Conservation (phyloP, 2,329 filamentous ascomycete genomes). For the Verticillium alfalfae region DNA sequence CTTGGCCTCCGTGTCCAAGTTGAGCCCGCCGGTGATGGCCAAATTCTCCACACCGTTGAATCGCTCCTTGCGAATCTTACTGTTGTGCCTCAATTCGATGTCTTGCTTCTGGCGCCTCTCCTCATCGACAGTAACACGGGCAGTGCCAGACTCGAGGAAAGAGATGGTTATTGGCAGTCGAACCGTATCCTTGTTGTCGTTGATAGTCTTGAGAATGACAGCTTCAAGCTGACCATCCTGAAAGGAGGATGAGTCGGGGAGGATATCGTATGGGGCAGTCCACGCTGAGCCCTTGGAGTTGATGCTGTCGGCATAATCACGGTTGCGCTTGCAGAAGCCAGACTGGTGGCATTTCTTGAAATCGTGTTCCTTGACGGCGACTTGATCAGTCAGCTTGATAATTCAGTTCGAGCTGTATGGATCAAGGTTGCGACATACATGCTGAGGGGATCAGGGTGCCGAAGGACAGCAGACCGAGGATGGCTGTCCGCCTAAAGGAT, state of each 20-base stretch:
- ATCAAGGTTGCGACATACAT: conserved; percentile 39
- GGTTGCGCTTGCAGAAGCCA: conserved; percentile 94
- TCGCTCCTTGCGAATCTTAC: conserved; percentile 79
- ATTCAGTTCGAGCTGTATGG: too few relatives aligned
- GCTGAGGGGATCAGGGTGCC: conserved; percentile 57
- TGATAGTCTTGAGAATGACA: conserved; percentile 74
- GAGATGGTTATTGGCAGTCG: conserved; percentile 78
- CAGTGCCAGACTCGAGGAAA: conserved; percentile 84
- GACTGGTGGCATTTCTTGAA: conserved; percentile 97
- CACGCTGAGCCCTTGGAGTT: conserved; percentile 60
- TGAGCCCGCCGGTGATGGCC: conserved; percentile 77
- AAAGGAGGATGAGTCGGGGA: conserved; percentile 66
- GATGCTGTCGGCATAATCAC: conserved; percentile 78
- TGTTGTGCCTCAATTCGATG: conserved; percentile 80
- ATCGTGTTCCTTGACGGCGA: conserved; percentile 86
- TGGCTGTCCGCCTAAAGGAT: conserved; percentile 60
- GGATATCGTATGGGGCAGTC: conserved; percentile 75
- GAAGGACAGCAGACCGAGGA: conserved; percentile 55
- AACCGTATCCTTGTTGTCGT: conserved; percentile 60
- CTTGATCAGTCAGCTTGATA: conserved; percentile 35
- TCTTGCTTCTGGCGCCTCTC: conserved; percentile 84
- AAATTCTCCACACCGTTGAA: conserved; percentile 90
- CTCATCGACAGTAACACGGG: conserved; percentile 85
- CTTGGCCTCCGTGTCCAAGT: conserved; percentile 65
- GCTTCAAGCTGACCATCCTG: conserved; percentile 76